Percentiles rank a stretch among this genome's conserved stretches.
Evolutionary conservation across 2,329 filamentous ascomycete species (phyloP).

Genomic region (Capronia epimyces): DNA sequence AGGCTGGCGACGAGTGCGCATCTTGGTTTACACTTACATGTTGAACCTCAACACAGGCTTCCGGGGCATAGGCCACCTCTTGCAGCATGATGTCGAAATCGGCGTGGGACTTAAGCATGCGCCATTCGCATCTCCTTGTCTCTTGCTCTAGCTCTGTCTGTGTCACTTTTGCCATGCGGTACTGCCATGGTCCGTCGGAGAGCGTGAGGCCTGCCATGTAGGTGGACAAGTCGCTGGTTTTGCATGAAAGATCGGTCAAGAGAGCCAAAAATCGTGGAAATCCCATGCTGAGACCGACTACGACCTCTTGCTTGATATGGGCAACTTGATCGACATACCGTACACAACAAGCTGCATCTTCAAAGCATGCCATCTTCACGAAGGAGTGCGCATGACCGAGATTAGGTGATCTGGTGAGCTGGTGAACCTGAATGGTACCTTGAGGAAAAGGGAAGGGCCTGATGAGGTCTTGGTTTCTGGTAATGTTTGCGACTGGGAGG

Average conservation of each 20-base stretch:
- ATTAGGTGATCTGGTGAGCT: not conserved
- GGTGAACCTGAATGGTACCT: no score
- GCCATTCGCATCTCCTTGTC: not conserved
- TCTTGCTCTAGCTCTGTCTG: not conserved
- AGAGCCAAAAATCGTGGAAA: not conserved
- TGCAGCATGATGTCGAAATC: not conserved
- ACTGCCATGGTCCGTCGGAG: not conserved
- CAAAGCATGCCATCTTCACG: not conserved
- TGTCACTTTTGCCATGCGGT: not conserved
- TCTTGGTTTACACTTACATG: not conserved
- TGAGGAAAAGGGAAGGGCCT: no score
- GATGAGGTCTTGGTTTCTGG: no score
- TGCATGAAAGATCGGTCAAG: not conserved
- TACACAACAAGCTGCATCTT: not conserved
- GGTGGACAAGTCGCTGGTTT: not conserved
- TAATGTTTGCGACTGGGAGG: no score
- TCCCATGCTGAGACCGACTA: not conserved
- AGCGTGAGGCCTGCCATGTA: not conserved
- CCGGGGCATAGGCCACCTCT: not conserved
- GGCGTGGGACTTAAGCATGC: not conserved
- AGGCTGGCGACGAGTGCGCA: no score
- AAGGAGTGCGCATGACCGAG: not conserved
- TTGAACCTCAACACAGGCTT: not conserved
- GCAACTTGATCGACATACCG: not conserved
- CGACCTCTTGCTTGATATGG: not conserved